These are phyloP conservation scores for Tuctoria greenei DNA, from an alignment of 176 grass and related monocot genomes.

Conservation along the genomic window DNA sequence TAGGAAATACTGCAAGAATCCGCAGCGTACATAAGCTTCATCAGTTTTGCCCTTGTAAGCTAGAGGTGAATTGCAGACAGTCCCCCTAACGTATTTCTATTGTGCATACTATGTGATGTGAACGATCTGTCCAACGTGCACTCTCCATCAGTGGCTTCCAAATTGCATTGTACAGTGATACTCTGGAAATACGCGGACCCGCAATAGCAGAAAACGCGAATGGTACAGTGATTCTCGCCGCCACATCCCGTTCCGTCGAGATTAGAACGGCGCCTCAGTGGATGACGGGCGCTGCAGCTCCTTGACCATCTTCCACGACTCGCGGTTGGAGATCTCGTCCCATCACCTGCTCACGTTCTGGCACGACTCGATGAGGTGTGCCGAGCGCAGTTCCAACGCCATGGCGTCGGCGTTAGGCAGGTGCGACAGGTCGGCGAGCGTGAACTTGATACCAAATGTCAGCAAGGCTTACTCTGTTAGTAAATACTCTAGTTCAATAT, in stretches of 20 bases:
- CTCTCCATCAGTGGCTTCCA: background rate
- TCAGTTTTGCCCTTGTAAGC: background rate
- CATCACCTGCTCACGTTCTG: constrained; percentile 61
- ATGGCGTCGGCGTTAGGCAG: constrained; percentile 71
- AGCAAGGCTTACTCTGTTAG: no score
- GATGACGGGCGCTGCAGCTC: constrained; percentile 55
- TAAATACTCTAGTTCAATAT: no score
- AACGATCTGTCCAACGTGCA: background rate
- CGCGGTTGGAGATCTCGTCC: constrained; percentile 41
- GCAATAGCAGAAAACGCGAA: background rate
- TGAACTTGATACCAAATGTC: no score
- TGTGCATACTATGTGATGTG: no score
- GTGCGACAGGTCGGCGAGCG: constrained; percentile 82
- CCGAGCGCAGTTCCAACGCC: constrained; percentile 29
- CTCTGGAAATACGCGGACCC: background rate
- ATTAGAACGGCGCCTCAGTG: constrained; percentile 45
- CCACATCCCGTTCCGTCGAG: no score
- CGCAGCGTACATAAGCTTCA: no score
- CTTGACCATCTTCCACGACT: constrained; percentile 60
- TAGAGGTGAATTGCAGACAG: background rate
- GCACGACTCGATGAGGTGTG: constrained; percentile 46
- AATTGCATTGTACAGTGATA: constrained; percentile 4
- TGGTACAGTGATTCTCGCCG: background rate
- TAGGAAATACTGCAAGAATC: background rate
- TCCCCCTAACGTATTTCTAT: no score